A percentile compares a stretch with the other conserved stretches of the same genome.
phyloP scores from a whole-genome alignment of 441 rosid genomes.

The Biscutella laevigata region DNA sequence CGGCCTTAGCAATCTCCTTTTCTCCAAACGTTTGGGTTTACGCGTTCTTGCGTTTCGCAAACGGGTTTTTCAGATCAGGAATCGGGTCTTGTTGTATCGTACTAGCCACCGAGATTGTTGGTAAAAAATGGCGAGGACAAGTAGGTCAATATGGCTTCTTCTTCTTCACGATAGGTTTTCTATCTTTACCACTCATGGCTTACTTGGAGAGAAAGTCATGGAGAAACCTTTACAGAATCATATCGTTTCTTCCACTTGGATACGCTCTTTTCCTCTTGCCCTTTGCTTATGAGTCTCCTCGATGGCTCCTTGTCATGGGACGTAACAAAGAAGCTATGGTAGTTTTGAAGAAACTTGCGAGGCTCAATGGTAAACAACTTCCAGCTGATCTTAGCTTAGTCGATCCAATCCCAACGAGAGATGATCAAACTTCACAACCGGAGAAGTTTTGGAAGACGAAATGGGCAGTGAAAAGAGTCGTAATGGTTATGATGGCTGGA shows the following conservation, averaged over 20 bases:
- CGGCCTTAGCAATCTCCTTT: conserved; percentile 49
- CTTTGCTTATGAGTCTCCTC: conserved; percentile 56
- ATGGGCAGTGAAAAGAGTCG: conserved; percentile 55
- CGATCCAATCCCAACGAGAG: conserved; percentile 21
- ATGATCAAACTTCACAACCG: not conserved
- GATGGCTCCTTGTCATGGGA: conserved; percentile 56
- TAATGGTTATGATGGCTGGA: conserved; percentile 46
- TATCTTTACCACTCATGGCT: conserved; percentile 53
- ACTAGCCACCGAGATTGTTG: conserved; percentile 30
- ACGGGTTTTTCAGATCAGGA: conserved; percentile 50
- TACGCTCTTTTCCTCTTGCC: conserved; percentile 39
- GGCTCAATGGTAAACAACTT: conserved; percentile 39
- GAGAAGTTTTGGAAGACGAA: conserved; percentile 48
- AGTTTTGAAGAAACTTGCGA: conserved; percentile 35
- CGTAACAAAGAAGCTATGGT: conserved; percentile 40
- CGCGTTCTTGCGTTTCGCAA: conserved; percentile 45
- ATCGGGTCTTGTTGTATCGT: conserved; percentile 63
- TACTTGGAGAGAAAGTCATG: conserved; percentile 39
- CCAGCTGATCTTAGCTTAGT: conserved; percentile 32
- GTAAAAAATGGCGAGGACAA: conserved; percentile 64
- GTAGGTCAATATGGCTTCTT: conserved; percentile 68
- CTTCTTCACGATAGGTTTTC: conserved; percentile 52
- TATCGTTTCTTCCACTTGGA: conserved; percentile 37
- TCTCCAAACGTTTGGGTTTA: conserved; percentile 67
- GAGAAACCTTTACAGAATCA: conserved; percentile 41